Percentiles rank a stretch among this genome's conserved stretches.
phyloP scores from a whole-genome alignment of 805 yeast genomes.

The Kodamaea leandrae region DNA sequence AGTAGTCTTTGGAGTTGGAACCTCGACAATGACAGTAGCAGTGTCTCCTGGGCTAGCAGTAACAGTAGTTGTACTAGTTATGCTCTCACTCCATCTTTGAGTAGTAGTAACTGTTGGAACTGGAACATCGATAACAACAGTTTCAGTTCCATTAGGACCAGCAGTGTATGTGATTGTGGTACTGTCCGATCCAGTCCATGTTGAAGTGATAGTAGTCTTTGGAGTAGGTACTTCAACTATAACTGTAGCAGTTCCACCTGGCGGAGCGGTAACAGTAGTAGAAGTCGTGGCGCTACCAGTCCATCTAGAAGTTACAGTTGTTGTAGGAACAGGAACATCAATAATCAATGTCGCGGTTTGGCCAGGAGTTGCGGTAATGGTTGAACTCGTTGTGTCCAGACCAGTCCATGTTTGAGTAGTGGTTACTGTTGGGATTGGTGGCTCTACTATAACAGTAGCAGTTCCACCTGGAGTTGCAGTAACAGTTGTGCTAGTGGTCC shows the following conservation, averaged over 20 bases:
- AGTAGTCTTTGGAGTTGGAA: too few species aligned
- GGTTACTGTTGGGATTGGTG: constrained; percentile 9
- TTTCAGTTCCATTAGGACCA: too few species aligned
- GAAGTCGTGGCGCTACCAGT: constrained; percentile 9
- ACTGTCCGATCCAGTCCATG: constrained; percentile 14
- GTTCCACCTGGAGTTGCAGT: constrained; percentile 15
- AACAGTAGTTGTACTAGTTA: too few species aligned
- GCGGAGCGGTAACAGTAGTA: constrained; percentile 7
- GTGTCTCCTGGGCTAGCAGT: too few species aligned
- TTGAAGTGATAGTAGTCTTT: constrained; percentile 12
- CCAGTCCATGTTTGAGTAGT: constrained; percentile 2
- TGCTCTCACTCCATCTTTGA: too few species aligned
- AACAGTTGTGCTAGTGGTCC: constrained; percentile 13
- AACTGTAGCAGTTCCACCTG: constrained; percentile 21
- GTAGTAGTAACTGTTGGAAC: too few species aligned
- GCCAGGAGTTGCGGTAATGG: constrained; percentile 8
- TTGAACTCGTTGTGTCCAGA: constrained; percentile 7
- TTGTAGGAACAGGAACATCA: constrained; percentile 14
- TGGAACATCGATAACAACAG: too few species aligned
- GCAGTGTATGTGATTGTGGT: too few species aligned
- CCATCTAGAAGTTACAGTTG: constrained; percentile 13
- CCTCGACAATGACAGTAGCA: too few species aligned
- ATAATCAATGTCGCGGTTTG: constrained; percentile 15
- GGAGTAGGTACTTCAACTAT: constrained; percentile 21
- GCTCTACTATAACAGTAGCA: constrained; percentile 12